phyloP scores from a whole-genome alignment of 2,329 filamentous ascomycete species.

The Dissoconium aciculare region DNA sequence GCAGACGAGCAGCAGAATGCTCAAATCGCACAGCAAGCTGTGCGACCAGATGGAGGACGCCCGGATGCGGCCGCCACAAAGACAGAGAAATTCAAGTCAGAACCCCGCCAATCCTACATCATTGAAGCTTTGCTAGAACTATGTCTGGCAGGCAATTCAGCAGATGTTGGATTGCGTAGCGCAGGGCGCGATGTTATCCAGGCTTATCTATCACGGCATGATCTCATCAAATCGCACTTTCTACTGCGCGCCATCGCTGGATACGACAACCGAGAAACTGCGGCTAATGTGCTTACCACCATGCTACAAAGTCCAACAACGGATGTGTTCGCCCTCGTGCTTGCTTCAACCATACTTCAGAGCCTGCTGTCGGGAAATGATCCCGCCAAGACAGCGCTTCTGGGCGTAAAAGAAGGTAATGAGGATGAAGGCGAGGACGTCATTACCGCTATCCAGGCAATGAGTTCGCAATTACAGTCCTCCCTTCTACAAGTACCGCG shows the following conservation, averaged over 20 bases:
- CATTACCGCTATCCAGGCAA: constrained; percentile 78
- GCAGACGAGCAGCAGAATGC: constrained; percentile 9
- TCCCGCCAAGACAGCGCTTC: constrained; percentile 63
- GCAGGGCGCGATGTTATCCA: constrained; percentile 83
- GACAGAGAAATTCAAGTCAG: constrained; percentile 17
- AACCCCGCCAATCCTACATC: constrained; percentile 50
- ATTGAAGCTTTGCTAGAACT: constrained; percentile 86
- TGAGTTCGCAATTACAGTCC: constrained; percentile 72
- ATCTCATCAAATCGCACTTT: constrained; percentile 72
- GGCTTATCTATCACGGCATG: constrained; percentile 75
- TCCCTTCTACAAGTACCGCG: constrained; percentile 50
- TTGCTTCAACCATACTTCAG: constrained; percentile 73
- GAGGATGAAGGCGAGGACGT: constrained; percentile 83
- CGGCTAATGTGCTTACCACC: constrained; percentile 68
- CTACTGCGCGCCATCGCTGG: constrained; percentile 78
- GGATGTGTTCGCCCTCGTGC: constrained; percentile 82
- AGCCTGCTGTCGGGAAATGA: constrained; percentile 71
- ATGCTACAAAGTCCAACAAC: constrained; percentile 52
- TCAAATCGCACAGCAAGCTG: constrained; percentile 9
- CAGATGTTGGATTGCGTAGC: constrained; percentile 64
- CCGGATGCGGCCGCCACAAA: constrained; percentile 12
- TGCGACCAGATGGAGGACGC: constrained; percentile 16
- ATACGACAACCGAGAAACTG: constrained; percentile 67
- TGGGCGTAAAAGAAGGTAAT: constrained; percentile 77
- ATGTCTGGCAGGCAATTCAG: constrained; percentile 50